These are phyloP conservation scores for Clavispora carvajalis DNA, from an alignment of 805 yeast species.

Conservation along the genomic window DNA sequence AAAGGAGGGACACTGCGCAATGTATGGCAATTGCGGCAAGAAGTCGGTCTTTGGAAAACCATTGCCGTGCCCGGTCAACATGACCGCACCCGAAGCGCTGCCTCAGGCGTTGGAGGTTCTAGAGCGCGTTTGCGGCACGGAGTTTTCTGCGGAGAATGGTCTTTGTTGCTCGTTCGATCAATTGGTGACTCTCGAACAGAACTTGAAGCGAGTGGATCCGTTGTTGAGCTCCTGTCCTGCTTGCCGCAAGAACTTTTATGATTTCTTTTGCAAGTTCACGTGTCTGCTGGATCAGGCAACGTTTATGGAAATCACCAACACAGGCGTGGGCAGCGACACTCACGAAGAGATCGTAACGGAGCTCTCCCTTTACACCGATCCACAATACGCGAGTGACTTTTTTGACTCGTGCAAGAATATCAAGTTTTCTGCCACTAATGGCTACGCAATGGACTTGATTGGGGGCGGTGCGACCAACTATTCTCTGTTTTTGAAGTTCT, in stretches of 20 bases:
- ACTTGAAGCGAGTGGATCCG: conserved; percentile 35
- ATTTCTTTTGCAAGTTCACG: conserved; percentile 80
- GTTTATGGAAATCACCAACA: conserved; percentile 63
- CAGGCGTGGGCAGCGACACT: conserved; percentile 43
- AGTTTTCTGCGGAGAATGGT: conserved; percentile 45
- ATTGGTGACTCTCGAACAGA: conserved; percentile 43
- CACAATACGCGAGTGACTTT: conserved; percentile 55
- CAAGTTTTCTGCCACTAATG: conserved; percentile 91
- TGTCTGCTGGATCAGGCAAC: conserved; percentile 81
- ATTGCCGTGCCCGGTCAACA: conserved; percentile 70
- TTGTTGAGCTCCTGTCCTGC: conserved; percentile 69
- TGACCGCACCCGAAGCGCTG: conserved; percentile 44
- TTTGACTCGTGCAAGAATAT: conserved; percentile 84
- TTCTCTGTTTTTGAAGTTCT: conserved; percentile 69
- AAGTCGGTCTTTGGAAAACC: conserved; percentile 70
- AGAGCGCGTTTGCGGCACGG: conserved; percentile 65
- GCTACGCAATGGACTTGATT: conserved; percentile 91
- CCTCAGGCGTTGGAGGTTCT: conserved; percentile 42
- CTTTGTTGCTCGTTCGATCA: conserved; percentile 75
- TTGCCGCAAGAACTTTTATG: conserved; percentile 77
- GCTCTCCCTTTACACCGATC: conserved; percentile 56
- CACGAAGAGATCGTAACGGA: conserved; percentile 64
- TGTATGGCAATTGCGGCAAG: conserved; percentile 71
- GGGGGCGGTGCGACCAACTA: conserved; percentile 94
- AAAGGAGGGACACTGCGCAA: conserved; percentile 45